A percentile compares a stretch with the other conserved stretches of the same genome.
Conservation (phyloP, 371 early-diverging fungal genomes). For the Mucor lusitanicus region DNA sequence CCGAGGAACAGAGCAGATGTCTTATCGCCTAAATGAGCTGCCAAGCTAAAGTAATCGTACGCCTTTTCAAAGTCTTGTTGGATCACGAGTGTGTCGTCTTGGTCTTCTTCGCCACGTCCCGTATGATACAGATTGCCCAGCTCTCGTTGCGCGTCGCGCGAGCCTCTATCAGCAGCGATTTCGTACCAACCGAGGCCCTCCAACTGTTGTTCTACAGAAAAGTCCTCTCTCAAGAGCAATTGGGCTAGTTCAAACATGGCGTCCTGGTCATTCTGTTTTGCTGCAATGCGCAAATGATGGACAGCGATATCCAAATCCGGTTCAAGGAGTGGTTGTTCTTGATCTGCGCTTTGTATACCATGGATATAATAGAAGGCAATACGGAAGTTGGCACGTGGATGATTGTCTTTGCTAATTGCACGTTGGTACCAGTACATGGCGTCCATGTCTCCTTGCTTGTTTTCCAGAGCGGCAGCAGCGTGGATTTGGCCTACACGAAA, state of each 20-base stretch:
- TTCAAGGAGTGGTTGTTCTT: slow-evolving; percentile 1
- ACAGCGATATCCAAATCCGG: slow-evolving; percentile 23
- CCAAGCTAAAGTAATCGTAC: slow-evolving; percentile 33
- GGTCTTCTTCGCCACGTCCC: slow-evolving; percentile 14
- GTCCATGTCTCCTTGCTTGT: slow-evolving; percentile 14
- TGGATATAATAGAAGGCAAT: slow-evolving; percentile 34
- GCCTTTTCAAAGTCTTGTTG: slow-evolving; percentile 33
- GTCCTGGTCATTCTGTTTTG: slow-evolving; percentile 30
- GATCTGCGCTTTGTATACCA: slow-evolving; percentile 17
- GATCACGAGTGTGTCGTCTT: slow-evolving; percentile 8
- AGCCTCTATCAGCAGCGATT: slow-evolving; percentile 34
- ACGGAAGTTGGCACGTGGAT: slow-evolving; percentile 32
- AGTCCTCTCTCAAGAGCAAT: slow-evolving; percentile 14
- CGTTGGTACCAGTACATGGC: slow-evolving; percentile 38
- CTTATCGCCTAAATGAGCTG: slow-evolving; percentile 36
- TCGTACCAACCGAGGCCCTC: slow-evolving; percentile 34
- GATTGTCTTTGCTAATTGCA: slow-evolving; percentile 32
- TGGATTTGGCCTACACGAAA: slow-evolving; percentile 40
- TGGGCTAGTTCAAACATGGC: slow-evolving; percentile 45
- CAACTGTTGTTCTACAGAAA: slow-evolving; percentile 2
- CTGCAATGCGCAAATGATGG: slow-evolving; percentile 31
- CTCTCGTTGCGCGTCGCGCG: slow-evolving; percentile 29
- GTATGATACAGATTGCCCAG: slow-evolving; percentile 38
- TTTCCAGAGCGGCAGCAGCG: slow-evolving; percentile 6
- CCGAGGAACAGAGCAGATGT: slow-evolving; percentile 41